Evolutionary conservation across 2,329 filamentous ascomycete species (phyloP).

Genomic region (Drechslerella coelobrocha): DNA sequence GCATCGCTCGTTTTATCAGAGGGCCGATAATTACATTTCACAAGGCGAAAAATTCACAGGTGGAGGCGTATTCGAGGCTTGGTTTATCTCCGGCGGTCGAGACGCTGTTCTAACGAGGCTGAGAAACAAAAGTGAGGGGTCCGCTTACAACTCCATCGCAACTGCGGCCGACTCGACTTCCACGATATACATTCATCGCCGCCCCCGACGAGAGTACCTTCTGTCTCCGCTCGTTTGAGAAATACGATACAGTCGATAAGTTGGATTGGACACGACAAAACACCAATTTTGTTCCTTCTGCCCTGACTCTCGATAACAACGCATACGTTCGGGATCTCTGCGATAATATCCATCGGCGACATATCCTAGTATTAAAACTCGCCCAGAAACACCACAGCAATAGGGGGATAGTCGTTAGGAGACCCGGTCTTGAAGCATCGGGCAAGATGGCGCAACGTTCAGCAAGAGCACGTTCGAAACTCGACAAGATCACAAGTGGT

Average conservation of each 20-base stretch:
- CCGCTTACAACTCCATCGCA: neutral
- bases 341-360: slow-evolving; percentile 26
- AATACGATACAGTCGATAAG: slow-evolving; percentile 1
- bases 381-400: slow-evolving; percentile 16
- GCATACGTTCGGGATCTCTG: slow-evolving; percentile 10
- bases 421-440: slow-evolving; percentile 17
- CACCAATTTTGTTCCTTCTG: no score
- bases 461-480: slow-evolving; percentile 54
- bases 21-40: neutral
- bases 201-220: neutral
- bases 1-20: neutral
- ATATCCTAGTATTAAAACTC: slow-evolving; percentile 8
- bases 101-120: neutral
- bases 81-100: neutral
- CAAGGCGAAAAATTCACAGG: no score
- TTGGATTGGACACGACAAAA: slow-evolving; percentile 32
- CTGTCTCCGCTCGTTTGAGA: no score
- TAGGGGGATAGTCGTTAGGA: slow-evolving; percentile 23
- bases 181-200: neutral
- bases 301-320: no score
- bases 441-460: slow-evolving; percentile 54
- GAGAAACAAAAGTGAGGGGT: neutral
- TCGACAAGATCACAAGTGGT: slow-evolving; percentile 53
- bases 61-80: neutral
- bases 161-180: neutral